Base-by-base conservation (phyloP, 352 stramenopile genomes). In the Globisporangium rhizosaccharum region DNA sequence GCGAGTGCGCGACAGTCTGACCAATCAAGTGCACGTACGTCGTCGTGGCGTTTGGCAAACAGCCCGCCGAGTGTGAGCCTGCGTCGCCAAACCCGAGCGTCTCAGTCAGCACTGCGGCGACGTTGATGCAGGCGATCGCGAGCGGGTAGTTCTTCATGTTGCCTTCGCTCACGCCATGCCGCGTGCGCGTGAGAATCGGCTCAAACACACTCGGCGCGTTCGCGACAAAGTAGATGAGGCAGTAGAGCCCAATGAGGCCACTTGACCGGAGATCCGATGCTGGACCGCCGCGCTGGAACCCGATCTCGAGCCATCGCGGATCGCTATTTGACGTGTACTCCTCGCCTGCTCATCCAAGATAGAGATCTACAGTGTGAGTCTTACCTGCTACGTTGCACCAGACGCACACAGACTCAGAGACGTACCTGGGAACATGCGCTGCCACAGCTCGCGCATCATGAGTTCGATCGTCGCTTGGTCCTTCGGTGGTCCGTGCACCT, bases 101-200 rank as follows among this genome's bases (percentile, higher is more conserved):
- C 69, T 92, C 83, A 3, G 73, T 87, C 59, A 94, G 67, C 53
- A 90, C 73, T 6, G 76, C 67, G 1, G 83, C 69, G 11, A 94
- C 83, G 54, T 94, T 94, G 67, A 94, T 94, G 61, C 85, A 92
- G 14, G 78, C 85, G 52, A 94, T 90, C 25, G 83, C 83, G n/a
- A 94, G 66, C 23, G 85, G 85, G 50, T 94, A 94, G 69, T 91
- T 93, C 59, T 92, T 92, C 79, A 94, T 87, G 71, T 94, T 90
- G 42, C 83, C 85, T 69, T 87, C 75, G 62, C 85, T 93, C 56
- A 93, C 83, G 58, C 83, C 84, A 70, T 90, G 82, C 12, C 83
- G 76, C 7, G 82, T 92, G 42, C 85, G 78, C 23, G 79, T 73
- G 26, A 92, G 69, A 49, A 92, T 93, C 18, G 79, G 73, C 59